These are phyloP conservation scores for Talaromyces amestolkiae DNA, from an alignment of 2,329 filamentous ascomycete species.

Conservation along the genomic window DNA sequence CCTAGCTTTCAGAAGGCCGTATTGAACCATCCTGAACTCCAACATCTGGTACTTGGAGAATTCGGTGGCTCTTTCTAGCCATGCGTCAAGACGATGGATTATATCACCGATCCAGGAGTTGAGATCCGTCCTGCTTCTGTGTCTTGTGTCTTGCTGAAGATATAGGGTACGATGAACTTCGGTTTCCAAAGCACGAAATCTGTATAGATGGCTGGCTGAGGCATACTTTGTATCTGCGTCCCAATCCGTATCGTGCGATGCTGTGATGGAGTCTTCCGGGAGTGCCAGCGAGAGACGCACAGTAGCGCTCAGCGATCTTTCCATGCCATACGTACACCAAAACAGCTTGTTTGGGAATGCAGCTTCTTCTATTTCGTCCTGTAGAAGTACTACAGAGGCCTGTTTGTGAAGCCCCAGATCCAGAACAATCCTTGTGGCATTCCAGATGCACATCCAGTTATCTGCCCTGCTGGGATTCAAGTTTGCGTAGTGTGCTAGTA, in stretches of 20 bases:
- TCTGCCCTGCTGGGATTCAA: neutral
- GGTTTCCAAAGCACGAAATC: neutral
- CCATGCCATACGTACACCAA: constrained; percentile 17
- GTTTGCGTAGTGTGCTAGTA: neutral
- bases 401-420: neutral
- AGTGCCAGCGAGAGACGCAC: constrained; percentile 15
- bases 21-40: neutral
- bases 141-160: neutral
- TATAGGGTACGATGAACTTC: neutral
- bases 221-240: constrained; percentile 15
- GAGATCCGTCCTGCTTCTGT: neutral
- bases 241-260: neutral
- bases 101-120: neutral
- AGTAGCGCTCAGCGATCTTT: constrained; percentile 14
- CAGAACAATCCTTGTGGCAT: neutral
- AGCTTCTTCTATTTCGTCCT: neutral
- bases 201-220: constrained; percentile 22
- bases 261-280: constrained; percentile 13
- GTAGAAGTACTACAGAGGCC: neutral
- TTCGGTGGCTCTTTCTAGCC: neutral
- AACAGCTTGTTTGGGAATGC: constrained; percentile 9
- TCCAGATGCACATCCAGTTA: neutral
- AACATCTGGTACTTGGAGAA: neutral
- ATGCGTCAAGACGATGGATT: neutral
- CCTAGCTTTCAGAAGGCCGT: neutral